A percentile compares a stretch with the other conserved stretches of the same genome.
Evolutionary conservation across 208 protist species (phyloP).

Genomic region (Acanthamoeba rhysodes): DNA sequence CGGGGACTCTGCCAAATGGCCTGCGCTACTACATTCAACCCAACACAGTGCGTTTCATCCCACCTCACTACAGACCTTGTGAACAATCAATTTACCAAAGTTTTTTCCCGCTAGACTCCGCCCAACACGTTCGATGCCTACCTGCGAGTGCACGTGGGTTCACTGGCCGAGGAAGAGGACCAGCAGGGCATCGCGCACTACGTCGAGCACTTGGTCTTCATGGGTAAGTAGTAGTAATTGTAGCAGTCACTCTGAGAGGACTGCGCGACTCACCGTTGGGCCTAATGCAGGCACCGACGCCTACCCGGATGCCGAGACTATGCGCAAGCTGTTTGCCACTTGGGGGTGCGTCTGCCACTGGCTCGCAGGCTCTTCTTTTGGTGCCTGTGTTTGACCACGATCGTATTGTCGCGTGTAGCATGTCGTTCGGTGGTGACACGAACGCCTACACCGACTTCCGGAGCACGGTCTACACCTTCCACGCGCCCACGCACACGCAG

Average conservation of each 20-base stretch:
- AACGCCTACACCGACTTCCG: constrained; percentile 71
- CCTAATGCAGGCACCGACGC: background rate
- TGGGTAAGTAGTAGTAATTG: background rate
- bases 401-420: background rate
- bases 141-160: constrained; percentile 64
- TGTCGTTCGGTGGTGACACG: constrained; percentile 72
- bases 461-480: constrained; percentile 72
- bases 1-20: constrained; percentile 23
- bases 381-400: background rate
- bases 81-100: too few relatives aligned
- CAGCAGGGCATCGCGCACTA: constrained; percentile 69
- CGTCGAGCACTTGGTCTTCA: constrained; percentile 58
- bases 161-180: constrained; percentile 60
- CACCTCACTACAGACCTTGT: background rate
- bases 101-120: constrained; percentile 38
- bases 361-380: background rate
- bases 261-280: background rate
- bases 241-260: too few relatives aligned
- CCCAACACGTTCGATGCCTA: constrained; percentile 61
- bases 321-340: constrained; percentile 71
- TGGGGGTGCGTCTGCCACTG: constrained; percentile 29
- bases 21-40: constrained; percentile 71
- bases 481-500: constrained; percentile 47
- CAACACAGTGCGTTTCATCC: background rate
- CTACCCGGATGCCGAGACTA: constrained; percentile 64